Evolutionary conservation across 2,329 filamentous ascomycete genomes (phyloP), one percentile per base, ranked within the genome.

Genomic region (Zopfia rhizophila): DNA sequence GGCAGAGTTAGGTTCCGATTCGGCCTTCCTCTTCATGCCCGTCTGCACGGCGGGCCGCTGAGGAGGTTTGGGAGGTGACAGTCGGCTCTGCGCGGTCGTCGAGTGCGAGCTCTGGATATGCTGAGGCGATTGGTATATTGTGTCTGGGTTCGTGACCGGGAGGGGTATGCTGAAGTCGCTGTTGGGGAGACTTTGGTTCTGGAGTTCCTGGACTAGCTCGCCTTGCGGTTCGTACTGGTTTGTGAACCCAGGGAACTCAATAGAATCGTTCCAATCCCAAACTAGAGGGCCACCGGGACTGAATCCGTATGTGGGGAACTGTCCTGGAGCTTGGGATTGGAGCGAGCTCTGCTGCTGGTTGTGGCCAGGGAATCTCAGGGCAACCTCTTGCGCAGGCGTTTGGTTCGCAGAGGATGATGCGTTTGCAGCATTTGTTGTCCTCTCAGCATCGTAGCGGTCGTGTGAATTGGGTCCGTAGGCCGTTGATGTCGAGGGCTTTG

Each of bases 221-320:
- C 75, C 75, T 56, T 76, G 75, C 3, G 73, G 74, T 47, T 78
- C 74, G 66, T 74, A 76, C 39, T 72, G 65, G 21, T 60, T 57
- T 4, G 60, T 52, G 31, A 70, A 65, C 29, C 63, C 63, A 16
- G 65, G 48, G 29, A 68, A 68, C 47, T 70, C 67, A 37, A 69
- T 53, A 6, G 69, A 54, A 29, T 58, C 60, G 22, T 67, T 63
- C 72, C 72, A 75, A 54, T 73, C 70, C 70, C 72, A 74, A 32
- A 58, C 55, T 42, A 66, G 21, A 17, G 63, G 56, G 23, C 54
- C 63, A 7, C 61, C 52, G 10, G 60, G 43, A 35, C 46, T 56
- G 58, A 62, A 65, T 46, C 50, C 52, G 51, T 55, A 58, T 45
- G 41, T 43, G n/a, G 58, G 23, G 37, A 59, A 60, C 13, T 55